A percentile compares a stretch with the other conserved stretches of the same genome.
Conservation (phyloP, 1,284 basidiomycete genomes). For the Coniophora puteana region DNA sequence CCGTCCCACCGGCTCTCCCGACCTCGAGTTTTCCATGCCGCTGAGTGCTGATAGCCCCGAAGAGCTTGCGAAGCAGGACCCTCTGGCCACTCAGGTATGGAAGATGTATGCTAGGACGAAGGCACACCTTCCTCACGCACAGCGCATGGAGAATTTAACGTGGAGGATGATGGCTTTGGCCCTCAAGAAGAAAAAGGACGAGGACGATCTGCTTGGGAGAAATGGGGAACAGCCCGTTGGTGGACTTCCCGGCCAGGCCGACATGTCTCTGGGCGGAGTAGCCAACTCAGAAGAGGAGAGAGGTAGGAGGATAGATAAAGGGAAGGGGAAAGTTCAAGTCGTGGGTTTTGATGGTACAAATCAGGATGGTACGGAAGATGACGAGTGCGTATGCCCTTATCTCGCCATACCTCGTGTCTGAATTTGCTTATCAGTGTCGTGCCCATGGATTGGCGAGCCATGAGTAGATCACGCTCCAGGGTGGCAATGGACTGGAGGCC, state of each 20-base stretch:
- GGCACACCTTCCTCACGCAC: slow-evolving; percentile 83
- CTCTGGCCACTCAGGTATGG: slow-evolving; percentile 95
- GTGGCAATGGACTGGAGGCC: slow-evolving; percentile 85
- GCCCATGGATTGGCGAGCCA: slow-evolving; percentile 92
- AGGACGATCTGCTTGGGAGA: no score
- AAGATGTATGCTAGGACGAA: slow-evolving; percentile 93
- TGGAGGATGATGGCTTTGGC: slow-evolving; percentile 99
- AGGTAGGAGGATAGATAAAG: slow-evolving; percentile 72
- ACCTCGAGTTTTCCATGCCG: slow-evolving; percentile 40
- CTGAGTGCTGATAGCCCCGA: slow-evolving; percentile 48
- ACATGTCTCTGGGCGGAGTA: slow-evolving; percentile 9
- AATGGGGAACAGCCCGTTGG: slow-evolving; percentile 9
- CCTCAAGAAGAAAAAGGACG: slow-evolving; percentile 81
- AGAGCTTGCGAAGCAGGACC: slow-evolving; percentile 74
- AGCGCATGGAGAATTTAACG: slow-evolving; percentile 95
- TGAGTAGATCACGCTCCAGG: slow-evolving; percentile 89
- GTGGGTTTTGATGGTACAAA: slow-evolving; percentile 76
- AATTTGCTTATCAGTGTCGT: slow-evolving; percentile 38
- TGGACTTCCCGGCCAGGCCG: slow-evolving; percentile 7
- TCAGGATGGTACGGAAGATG: slow-evolving; percentile 63
- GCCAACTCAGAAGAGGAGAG: slow-evolving; percentile 49
- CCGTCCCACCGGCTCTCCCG: slow-evolving; percentile 62
- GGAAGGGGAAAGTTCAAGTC: slow-evolving; percentile 68
- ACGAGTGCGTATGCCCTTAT: slow-evolving; percentile 62
- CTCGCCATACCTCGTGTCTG: slow-evolving; percentile 13